phyloP scores from a whole-genome alignment of 495 filamentous ascomycete genomes.

The Penicillium longicatenatum region DNA sequence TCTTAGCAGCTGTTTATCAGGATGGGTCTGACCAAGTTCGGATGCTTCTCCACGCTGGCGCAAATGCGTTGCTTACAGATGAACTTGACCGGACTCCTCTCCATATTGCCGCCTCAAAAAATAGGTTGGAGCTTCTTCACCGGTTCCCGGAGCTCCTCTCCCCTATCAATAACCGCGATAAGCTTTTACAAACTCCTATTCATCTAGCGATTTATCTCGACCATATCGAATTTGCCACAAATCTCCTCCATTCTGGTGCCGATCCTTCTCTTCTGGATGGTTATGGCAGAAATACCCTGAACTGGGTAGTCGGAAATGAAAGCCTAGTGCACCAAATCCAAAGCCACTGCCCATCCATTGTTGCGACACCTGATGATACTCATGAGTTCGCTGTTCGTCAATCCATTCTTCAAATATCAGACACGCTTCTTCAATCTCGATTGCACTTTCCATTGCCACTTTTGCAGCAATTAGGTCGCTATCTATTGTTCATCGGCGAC shows the following conservation, averaged over 20 bases:
- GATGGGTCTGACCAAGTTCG: constrained; percentile 6
- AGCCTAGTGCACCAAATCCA: constrained; percentile 6
- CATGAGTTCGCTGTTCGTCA: constrained; percentile 8
- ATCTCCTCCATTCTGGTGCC: constrained; percentile 6
- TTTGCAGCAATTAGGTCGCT: constrained; percentile 13
- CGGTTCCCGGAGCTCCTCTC: constrained; percentile 1
- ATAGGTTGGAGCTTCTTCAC: background rate
- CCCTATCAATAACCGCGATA: constrained; percentile 1
- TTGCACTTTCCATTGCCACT: background rate
- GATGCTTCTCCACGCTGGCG: constrained; percentile 12
- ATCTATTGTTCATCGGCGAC: constrained; percentile 12
- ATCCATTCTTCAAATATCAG: constrained; percentile 8
- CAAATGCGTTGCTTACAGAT: constrained; percentile 9
- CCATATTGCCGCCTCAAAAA: constrained; percentile 10
- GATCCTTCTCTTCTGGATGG: constrained; percentile 14
- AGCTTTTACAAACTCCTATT: constrained; percentile 9
- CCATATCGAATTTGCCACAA: constrained; percentile 5
- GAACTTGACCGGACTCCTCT: constrained; percentile 9
- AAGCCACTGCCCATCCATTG: constrained; percentile 3
- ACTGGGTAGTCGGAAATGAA: constrained; percentile 8
- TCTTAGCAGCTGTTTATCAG: constrained; percentile 4
- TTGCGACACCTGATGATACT: constrained; percentile 1
- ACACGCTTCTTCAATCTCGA: background rate
- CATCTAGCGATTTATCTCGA: constrained; percentile 7
- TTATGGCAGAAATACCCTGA: constrained; percentile 11